These are phyloP conservation scores for Penicillium frequentans DNA, from an alignment of 2,329 filamentous ascomycete genomes.

Conservation along the genomic window DNA sequence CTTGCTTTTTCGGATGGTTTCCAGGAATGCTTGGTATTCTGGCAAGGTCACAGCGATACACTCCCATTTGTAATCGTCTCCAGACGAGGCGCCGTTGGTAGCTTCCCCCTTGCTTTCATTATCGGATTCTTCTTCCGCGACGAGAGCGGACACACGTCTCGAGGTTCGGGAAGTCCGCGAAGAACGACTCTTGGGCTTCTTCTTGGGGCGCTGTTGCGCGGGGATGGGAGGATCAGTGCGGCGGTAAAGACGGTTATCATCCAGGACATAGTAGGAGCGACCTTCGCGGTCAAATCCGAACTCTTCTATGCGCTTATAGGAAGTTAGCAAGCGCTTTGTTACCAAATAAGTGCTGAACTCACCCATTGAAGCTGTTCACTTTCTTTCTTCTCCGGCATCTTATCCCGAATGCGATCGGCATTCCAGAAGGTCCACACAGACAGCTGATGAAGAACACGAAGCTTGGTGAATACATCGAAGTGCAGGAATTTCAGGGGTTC, in stretches of 20 bases:
- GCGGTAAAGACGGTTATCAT: constrained; percentile 91
- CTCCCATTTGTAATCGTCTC: constrained; percentile 81
- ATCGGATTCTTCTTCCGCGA: constrained; percentile 43
- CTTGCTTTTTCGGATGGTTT: constrained; percentile 69
- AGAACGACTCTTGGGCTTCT: constrained; percentile 66
- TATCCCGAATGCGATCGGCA: constrained; percentile 80
- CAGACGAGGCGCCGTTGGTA: constrained; percentile 33
- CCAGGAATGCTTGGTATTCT: constrained; percentile 73
- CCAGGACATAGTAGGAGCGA: constrained; percentile 83
- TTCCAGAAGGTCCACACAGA: constrained; percentile 87
- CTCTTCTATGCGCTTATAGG: constrained; percentile 45
- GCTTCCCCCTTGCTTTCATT: constrained; percentile 42
- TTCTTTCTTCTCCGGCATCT: constrained; percentile 80
- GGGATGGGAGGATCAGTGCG: constrained; percentile 72
- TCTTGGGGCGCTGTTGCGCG: constrained; percentile 57
- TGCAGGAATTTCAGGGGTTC: constrained; percentile 71
- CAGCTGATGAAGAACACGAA: constrained; percentile 78
- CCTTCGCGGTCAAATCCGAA: constrained; percentile 84
- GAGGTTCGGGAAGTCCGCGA: constrained; percentile 65
- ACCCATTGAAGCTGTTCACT: constrained; percentile 83
- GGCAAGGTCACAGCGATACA: constrained; percentile 79
- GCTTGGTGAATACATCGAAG: constrained; percentile 80
- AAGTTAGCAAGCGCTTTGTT: constrained; percentile 10
- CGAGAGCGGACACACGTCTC: constrained; percentile 59
- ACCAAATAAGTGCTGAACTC: constrained; percentile 32